Evolutionary conservation across 225 moss, liverwort and hornwort species (phyloP).

Genomic region (Bryum argenteum): DNA sequence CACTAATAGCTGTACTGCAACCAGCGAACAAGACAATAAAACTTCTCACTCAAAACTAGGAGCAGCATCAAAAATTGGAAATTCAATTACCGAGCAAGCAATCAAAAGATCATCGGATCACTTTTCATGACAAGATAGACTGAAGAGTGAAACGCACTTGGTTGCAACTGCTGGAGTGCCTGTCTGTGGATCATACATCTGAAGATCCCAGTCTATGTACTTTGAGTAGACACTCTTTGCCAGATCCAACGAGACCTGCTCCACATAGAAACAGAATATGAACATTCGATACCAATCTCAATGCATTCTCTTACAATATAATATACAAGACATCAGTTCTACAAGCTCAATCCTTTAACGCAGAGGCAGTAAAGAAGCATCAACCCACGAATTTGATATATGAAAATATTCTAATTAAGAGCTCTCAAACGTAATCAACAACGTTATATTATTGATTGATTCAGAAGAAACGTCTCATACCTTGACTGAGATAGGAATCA

Average conservation of each 20-base stretch:
- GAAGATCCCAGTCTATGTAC: slow-evolving; percentile 96
- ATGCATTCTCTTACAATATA: slow-evolving; percentile 5
- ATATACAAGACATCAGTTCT: not conserved
- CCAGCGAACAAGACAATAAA: slow-evolving; percentile 38
- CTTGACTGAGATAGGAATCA: slow-evolving; percentile 99
- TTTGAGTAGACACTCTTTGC: slow-evolving; percentile 90
- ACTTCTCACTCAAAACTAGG: slow-evolving; percentile 27
- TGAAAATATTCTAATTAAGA: not conserved
- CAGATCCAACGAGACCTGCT: slow-evolving; percentile 91
- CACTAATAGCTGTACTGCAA: slow-evolving; percentile 97
- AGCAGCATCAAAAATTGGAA: slow-evolving; percentile 21
- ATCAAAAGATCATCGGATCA: not conserved
- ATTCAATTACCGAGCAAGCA: not conserved
- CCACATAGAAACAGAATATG: slow-evolving; percentile 21
- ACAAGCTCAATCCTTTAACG: not conserved
- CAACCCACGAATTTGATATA: not conserved
- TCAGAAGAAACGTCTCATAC: slow-evolving; percentile 42
- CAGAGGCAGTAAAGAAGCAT: slow-evolving; percentile 1
- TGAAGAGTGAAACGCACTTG: slow-evolving; percentile 60
- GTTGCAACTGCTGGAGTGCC: slow-evolving; percentile 87
- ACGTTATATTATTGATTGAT: not conserved
- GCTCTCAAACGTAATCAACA: slow-evolving; percentile 18
- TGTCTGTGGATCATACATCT: slow-evolving; percentile 87
- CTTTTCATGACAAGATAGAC: slow-evolving; percentile 18
- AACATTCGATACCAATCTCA: slow-evolving; percentile 17